Percentiles rank a stretch among this genome's conserved stretches.
phyloP scores from a whole-genome alignment of 495 filamentous ascomycete genomes.

The Penicillium lividum region DNA sequence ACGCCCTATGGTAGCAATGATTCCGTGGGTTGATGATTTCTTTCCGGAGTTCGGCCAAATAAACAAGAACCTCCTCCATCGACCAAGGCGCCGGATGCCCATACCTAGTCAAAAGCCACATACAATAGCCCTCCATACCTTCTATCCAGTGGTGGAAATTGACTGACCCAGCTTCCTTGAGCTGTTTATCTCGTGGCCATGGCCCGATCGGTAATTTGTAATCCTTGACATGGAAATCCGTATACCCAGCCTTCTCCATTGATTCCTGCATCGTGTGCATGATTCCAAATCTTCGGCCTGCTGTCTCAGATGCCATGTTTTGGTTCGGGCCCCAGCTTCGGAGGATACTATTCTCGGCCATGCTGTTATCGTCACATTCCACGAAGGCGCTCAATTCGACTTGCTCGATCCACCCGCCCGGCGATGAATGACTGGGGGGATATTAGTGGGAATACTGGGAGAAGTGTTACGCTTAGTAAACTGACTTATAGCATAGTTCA shows the following conservation, averaged over 20 bases:
- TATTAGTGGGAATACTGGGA: neutral
- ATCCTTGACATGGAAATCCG: constrained; percentile 5
- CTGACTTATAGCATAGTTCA: constrained; percentile 12
- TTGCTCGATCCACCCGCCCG: constrained; percentile 56
- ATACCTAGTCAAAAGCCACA: constrained; percentile 9
- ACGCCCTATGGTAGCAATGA: constrained; percentile 26
- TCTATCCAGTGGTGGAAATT: constrained; percentile 3
- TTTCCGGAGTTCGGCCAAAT: constrained; percentile 20
- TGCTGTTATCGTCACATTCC: constrained; percentile 39
- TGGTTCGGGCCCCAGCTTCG: constrained; percentile 8
- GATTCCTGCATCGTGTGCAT: constrained; percentile 5
- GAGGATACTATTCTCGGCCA: neutral
- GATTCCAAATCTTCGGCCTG: neutral
- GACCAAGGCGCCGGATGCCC: constrained; percentile 8
- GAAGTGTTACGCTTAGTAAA: neutral
- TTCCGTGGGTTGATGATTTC: constrained; percentile 24
- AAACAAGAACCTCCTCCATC: constrained; percentile 27
- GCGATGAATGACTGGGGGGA: constrained; percentile 3
- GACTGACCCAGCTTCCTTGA: constrained; percentile 5
- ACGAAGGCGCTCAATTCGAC: constrained; percentile 44
- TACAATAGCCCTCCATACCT: constrained; percentile 6
- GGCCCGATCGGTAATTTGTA: constrained; percentile 10
- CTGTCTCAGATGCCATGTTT: neutral
- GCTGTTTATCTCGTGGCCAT: constrained; percentile 6
- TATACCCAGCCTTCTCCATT: constrained; percentile 1